Evolutionary conservation across 805 yeast species (phyloP), one percentile per base, ranked within the genome.

Genomic region (Candida tibetensis): DNA sequence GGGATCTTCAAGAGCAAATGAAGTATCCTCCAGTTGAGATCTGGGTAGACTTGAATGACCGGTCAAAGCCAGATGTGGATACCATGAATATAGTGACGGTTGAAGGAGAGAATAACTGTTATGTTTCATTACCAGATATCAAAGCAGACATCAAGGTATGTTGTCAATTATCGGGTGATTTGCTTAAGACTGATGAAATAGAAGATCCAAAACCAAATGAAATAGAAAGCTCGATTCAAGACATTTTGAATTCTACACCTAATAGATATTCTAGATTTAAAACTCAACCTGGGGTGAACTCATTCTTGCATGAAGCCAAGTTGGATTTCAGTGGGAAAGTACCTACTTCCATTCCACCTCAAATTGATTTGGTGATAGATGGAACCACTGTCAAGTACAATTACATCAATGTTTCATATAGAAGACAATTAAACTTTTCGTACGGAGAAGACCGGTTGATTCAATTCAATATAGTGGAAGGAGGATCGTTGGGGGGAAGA

Each of bases 401-500:
- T 34, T 75, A 73, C 45, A 64, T 73, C 30, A 57, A 62, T 36
- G 51, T 70, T 45, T 46, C 61, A n/a, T 66, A 69, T 51, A 56
- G 79, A 31, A 65, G 72, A 7, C 74, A 72, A 42, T 50, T 74
- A 25, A 72, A 69, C 35, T 63, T 75, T 39, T 43, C 54, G n/a
- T 66, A 52, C 37, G 58, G 58, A 10, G 64, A 60, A 12, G 52
- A 51, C 30, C 51, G 55, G 13, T 37, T 58, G 29, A 55, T 75
- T 14, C 78, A 75, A 44, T 63, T 66, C 37, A 62, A 71, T 29
- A 52, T 67, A 13, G 58, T 74, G 13, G 83, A 79, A 49, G 81
- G 82, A n/a, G 84, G 83, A 3, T 55, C 67, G 5, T 59, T 76
- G 31, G 82, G 82, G 9, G 84, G 84, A 1, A 60, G 79, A 40